Evolutionary conservation across 2,329 filamentous ascomycete genomes (phyloP).

Genomic region (Triangularia verruculosa): DNA sequence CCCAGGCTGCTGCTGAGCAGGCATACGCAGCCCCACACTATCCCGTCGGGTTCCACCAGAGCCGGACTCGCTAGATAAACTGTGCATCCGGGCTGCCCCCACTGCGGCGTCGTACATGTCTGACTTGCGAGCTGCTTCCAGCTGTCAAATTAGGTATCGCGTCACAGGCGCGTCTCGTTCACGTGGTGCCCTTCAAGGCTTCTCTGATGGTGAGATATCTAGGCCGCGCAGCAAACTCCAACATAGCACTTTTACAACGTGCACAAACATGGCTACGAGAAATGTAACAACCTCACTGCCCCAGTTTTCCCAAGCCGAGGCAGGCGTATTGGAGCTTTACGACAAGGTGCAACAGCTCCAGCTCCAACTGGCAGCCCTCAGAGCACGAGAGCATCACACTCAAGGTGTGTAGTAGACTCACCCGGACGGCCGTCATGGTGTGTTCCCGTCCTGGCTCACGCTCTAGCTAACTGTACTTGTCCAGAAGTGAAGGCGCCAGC

Average conservation of each 20-base stretch:
- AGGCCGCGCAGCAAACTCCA: constrained; percentile 23
- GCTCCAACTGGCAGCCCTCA: constrained; percentile 67
- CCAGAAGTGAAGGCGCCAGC: constrained; percentile 35
- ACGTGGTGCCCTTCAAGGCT: background rate
- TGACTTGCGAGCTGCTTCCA: background rate
- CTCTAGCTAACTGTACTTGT: background rate
- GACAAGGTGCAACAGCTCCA: constrained; percentile 68
- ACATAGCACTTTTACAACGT: background rate
- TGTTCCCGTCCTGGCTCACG: background rate
- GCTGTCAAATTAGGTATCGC: background rate
- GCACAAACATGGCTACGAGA: constrained; percentile 12
- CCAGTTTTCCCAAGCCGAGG: constrained; percentile 64
- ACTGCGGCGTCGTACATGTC: background rate
- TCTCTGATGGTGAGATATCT: background rate
- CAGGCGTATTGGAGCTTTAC: constrained; percentile 64
- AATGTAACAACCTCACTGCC: constrained; percentile 34
- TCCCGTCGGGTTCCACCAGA: background rate
- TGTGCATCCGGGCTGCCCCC: background rate
- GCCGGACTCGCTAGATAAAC: background rate
- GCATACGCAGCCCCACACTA: background rate
- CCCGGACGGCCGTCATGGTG: background rate
- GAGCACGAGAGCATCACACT: constrained; percentile 42
- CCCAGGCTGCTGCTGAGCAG: background rate
- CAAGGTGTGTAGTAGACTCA: constrained; percentile 33
- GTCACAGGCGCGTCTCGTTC: background rate